Base-by-base conservation (phyloP, 805 yeast species). In the Candida palmyrensis region DNA sequence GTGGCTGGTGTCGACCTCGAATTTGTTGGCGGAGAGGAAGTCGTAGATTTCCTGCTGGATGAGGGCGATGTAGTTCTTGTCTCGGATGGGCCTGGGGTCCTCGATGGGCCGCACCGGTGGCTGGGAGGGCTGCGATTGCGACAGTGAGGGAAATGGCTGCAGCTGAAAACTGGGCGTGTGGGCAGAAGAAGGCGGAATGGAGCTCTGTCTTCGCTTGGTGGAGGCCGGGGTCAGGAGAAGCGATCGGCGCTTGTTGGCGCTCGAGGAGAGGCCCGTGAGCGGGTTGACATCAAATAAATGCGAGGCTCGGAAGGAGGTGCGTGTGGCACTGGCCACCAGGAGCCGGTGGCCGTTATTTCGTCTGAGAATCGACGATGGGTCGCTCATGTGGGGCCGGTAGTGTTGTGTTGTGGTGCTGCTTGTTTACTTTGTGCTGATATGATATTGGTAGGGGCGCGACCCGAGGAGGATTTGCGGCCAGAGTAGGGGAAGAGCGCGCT, bases 71-170 rank as follows among this genome's bases (percentile, higher is more conserved):
- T 75, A 86, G 39, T 65, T 70, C 41, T 72, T 73, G 53, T 87
- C 95, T 36, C 88, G 66, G 18, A 87, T 55, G 4, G 95, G 95
- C 33, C 97, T 67, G 19, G 83, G 81, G 57, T 87, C 96, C 41
- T 38, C 24, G 20, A 17, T 17, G 23, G 17, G n/a, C 23, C 35
- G 15, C 15, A 10, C 21, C 7, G 43, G 38, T 14, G 37, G 24
- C 18, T 26, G 29, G 13, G 31, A 42, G 18, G 30, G 40, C 10
- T 25, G 42, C 35, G 8, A 40, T 22, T 29, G 40, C 18, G 27
- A 35, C 16, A 43, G 37, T n/a, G 10, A 9, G 11, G 23, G 23
- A n/a, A n/a, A n/a, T n/a, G n/a, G n/a, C n/a, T n/a, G n/a, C n/a
- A n/a, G n/a, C n/a, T n/a, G n/a, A n/a, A n/a, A 28, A 18, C 39